phyloP scores from a whole-genome alignment of 1,139 yeast species.

The Geotrichum restrictum region DNA sequence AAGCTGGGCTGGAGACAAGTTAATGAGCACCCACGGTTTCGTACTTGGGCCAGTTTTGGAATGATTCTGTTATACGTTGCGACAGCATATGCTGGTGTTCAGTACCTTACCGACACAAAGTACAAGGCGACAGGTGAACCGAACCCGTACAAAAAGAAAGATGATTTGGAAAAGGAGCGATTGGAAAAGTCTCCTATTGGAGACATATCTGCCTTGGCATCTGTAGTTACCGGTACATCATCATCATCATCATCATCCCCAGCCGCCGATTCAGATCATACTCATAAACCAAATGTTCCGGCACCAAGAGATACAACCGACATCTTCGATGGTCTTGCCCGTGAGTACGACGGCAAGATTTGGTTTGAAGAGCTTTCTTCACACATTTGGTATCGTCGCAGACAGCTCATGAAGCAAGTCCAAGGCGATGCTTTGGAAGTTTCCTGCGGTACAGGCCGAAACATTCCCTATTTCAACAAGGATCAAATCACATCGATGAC shows the following conservation, averaged over 20 bases:
- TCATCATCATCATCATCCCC: neutral
- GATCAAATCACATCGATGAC: constrained; percentile 66
- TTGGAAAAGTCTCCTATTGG: constrained; percentile 17
- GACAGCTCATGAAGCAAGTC: constrained; percentile 75
- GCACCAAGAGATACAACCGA: constrained; percentile 78
- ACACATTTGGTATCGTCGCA: constrained; percentile 76
- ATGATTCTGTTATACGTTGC: constrained; percentile 31
- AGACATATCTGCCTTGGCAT: constrained; percentile 16
- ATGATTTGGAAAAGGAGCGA: constrained; percentile 24
- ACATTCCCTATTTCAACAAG: constrained; percentile 67
- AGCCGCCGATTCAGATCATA: neutral
- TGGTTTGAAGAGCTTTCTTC: constrained; percentile 83
- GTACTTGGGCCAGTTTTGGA: constrained; percentile 22
- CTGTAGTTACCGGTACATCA: too few species aligned
- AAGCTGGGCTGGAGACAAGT: constrained; percentile 24
- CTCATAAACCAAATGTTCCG: constrained; percentile 33
- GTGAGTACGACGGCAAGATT: constrained; percentile 75
- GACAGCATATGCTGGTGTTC: constrained; percentile 34
- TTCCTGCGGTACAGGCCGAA: constrained; percentile 95
- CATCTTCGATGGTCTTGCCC: constrained; percentile 75
- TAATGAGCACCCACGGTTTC: constrained; percentile 26
- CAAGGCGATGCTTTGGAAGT: constrained; percentile 89
- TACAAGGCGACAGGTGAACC: constrained; percentile 39
- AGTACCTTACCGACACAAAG: constrained; percentile 38
- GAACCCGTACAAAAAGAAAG: constrained; percentile 34